Base-by-base conservation (phyloP, 2,329 filamentous ascomycete species). In the Claviceps sp. region DNA sequence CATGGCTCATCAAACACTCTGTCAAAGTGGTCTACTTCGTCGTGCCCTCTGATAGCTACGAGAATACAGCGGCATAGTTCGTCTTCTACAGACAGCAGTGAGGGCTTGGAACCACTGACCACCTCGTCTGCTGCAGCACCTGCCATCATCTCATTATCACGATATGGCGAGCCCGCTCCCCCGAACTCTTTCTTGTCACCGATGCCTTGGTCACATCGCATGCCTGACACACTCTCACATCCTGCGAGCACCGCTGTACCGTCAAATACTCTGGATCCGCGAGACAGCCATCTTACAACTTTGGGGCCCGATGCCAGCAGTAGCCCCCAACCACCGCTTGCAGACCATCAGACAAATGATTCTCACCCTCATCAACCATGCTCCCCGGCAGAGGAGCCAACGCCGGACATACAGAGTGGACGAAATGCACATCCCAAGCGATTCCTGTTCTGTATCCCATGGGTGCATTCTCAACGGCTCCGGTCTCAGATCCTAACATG, bases 401-500 rank as follows among this genome's bases (percentile, higher is more conserved):
- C 16, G 13, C 19, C 37, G 34, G 17, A 48, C 2, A 38, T 50
- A 14, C 39, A 45, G 17, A 38, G 11, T 22, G 37, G 39, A 22
- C 51, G 39, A 30, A 53, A 55, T 34, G 26, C 48, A 19, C 47
- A 13, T 24, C 51, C 48, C 2, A 72, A 69, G 48, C 65, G 64
- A 14, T 79, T 80, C 53, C 57, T 80, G 4, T 73, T 74, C 52
- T 81, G 77, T 60, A 72, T 79, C 52, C 76, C 79, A 3, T 75
- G 74, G 67, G 63, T 82, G 50, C 72, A 73, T 60, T 80, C 80
- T 43, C 66, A 67, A 47, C 72, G 70, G 50, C 70, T 80, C 54
- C 74, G 80, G 40, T 65, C 70, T 40, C 78, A 81, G 56, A 73
- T 83, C 41, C 60, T 84, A 52, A 74, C 75, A 37, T 83, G 78